phyloP scores from a whole-genome alignment of 345 rosid species.

The Hypericum perforatum region DNA sequence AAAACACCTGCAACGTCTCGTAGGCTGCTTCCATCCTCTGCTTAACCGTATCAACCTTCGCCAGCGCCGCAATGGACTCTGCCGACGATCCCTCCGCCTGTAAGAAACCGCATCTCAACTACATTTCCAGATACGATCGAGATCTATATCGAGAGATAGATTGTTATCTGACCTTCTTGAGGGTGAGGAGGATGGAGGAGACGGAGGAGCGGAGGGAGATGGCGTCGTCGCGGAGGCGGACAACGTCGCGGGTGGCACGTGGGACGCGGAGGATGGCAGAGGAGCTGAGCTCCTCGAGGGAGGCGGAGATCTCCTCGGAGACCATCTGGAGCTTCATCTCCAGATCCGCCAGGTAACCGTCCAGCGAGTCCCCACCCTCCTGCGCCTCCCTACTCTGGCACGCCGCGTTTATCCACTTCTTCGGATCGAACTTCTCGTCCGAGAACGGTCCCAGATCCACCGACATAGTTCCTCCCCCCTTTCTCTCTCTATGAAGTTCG shows the following conservation, averaged over 20 bases:
- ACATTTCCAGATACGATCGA: conserved; percentile 1
- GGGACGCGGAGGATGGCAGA: conserved; percentile 88
- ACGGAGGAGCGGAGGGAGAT: conserved; percentile 69
- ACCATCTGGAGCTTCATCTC: conserved; percentile 99
- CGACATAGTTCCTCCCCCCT: conserved; percentile 35
- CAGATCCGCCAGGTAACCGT: conserved; percentile 86
- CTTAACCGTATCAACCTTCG: conserved; percentile 90
- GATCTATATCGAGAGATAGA: neutral
- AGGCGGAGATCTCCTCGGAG: conserved; percentile 89
- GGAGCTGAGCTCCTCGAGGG: conserved; percentile 94
- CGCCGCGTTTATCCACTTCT: conserved; percentile 88
- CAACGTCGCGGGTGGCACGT: conserved; percentile 83
- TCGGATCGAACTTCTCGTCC: conserved; percentile 88
- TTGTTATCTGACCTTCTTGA: conserved; percentile 48
- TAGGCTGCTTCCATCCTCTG: conserved; percentile 98
- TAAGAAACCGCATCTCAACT: neutral
- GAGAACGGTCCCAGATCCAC: conserved; percentile 94
- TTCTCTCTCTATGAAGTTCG: conserved; percentile 7
- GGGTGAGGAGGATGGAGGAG: conserved; percentile 79
- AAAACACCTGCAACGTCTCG: conserved; percentile 69
- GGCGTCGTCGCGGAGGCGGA: conserved; percentile 91
- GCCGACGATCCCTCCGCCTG: conserved; percentile 97
- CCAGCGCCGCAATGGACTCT: conserved; percentile 79
- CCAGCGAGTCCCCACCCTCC: conserved; percentile 48
- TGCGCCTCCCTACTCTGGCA: conserved; percentile 74